Evolutionary conservation across 2,329 filamentous ascomycete species (phyloP).

Genomic region (Exophiala spinifera): DNA sequence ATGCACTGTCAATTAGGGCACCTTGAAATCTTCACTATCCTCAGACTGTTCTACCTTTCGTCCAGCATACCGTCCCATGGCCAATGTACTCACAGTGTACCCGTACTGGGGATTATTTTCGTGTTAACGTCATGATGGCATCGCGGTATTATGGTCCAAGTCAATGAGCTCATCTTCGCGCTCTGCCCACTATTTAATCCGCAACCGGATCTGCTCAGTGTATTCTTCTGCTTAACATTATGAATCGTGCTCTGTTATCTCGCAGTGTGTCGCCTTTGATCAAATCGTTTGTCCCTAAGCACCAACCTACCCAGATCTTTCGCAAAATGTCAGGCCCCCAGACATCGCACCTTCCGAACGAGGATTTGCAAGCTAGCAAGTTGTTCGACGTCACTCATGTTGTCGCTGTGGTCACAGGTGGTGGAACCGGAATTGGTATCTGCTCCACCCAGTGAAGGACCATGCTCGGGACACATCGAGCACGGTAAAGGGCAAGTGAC

Average conservation of each 20-base stretch:
- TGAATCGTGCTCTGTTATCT: neutral
- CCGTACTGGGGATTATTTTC: neutral
- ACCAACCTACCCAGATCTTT: neutral
- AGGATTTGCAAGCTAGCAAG: constrained; percentile 29
- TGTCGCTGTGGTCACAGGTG: constrained; percentile 44
- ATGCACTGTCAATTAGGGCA: too few species aligned
- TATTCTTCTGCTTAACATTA: neutral
- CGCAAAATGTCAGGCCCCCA: constrained; percentile 2
- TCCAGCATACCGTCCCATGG: neutral
- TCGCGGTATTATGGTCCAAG: neutral
- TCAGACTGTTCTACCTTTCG: too few species aligned
- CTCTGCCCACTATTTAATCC: neutral
- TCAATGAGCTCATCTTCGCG: neutral
- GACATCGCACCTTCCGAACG: constrained; percentile 17
- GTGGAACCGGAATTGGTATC: constrained; percentile 44
- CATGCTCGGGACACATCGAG: too few species aligned
- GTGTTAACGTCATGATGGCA: constrained; percentile 1
- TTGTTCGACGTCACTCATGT: constrained; percentile 34
- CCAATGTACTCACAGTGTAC: neutral
- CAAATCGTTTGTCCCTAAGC: neutral
- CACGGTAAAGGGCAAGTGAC: too few species aligned
- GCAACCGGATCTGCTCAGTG: neutral
- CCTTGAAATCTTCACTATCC: too few species aligned
- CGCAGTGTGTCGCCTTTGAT: neutral
- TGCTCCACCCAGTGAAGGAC: too few species aligned